Percentiles rank a stretch among this genome's conserved stretches.
phyloP scores from a whole-genome alignment of 257 asterid species.

The Plantago major region DNA sequence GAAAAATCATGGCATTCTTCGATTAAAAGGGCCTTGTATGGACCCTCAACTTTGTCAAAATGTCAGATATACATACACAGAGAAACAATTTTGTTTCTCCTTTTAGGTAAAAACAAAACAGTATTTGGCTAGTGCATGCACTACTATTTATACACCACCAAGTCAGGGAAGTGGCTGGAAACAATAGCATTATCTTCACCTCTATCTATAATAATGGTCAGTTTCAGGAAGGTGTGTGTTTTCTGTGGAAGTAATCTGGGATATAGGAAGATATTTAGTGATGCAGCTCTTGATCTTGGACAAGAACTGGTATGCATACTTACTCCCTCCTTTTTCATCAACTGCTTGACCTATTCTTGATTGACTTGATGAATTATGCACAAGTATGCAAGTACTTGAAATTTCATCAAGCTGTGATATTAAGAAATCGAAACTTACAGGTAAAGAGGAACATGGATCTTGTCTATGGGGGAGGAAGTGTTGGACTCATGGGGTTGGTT shows the following conservation, averaged over 20 bases:
- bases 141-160: constrained; percentile 20
- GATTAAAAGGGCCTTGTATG: constrained; percentile 20
- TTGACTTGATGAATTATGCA: too few relatives aligned
- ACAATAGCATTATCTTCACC: constrained; percentile 10
- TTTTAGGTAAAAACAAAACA: not conserved
- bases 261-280: constrained; percentile 47
- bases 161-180: constrained; percentile 16
- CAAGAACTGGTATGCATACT: constrained; percentile 41
- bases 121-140: not conserved
- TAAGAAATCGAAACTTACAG: constrained; percentile 23
- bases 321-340: not conserved
- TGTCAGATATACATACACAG: constrained; percentile 24
- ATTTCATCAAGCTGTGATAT: not conserved
- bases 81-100: not conserved
- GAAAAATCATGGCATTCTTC: constrained; percentile 26
- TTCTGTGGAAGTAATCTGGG: constrained; percentile 65
- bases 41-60: constrained; percentile 29
- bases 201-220: constrained; percentile 30
- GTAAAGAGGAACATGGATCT: constrained; percentile 54
- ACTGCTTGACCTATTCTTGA: not conserved
- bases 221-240: constrained; percentile 61
- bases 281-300: constrained; percentile 70
- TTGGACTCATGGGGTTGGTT: constrained; percentile 74
- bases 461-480: constrained; percentile 64
- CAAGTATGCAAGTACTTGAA: not conserved